Evolutionary conservation across 805 yeast genomes (phyloP).

Genomic region (Pichia deserticola): DNA sequence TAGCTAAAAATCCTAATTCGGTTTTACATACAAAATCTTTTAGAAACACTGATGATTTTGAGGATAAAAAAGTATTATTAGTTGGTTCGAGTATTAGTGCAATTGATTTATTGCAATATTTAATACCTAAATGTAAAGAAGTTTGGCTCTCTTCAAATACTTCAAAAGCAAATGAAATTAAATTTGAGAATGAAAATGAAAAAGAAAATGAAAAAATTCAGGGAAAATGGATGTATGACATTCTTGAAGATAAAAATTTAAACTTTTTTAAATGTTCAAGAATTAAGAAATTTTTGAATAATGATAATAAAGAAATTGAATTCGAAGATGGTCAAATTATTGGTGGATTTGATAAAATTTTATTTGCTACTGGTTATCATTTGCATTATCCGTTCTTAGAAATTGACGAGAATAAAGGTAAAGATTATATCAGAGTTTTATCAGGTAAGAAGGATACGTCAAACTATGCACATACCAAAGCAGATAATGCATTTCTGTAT

Average conservation of each 20-base stretch:
- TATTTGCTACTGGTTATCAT: slow-evolving; percentile 46
- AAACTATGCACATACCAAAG: slow-evolving; percentile 12
- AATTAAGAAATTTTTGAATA: slow-evolving; percentile 15
- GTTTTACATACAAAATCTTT: slow-evolving; percentile 24
- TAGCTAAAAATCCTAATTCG: slow-evolving; percentile 24
- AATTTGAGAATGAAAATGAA: no score
- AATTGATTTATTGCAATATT: slow-evolving; percentile 46
- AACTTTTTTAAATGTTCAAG: slow-evolving; percentile 27
- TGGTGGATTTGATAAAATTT: slow-evolving; percentile 30
- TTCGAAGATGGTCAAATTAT: slow-evolving; percentile 29
- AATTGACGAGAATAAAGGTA: slow-evolving; percentile 18
- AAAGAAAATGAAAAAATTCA: not conserved
- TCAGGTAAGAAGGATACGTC: slow-evolving; percentile 25
- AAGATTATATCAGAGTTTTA: slow-evolving; percentile 16
- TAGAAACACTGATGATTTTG: slow-evolving; percentile 22
- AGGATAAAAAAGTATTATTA: slow-evolving; percentile 24
- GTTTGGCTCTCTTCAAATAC: slow-evolving; percentile 9
- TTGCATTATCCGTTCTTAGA: slow-evolving; percentile 35
- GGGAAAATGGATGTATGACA: not conserved
- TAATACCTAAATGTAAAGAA: slow-evolving; percentile 19
- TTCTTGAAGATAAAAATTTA: slow-evolving; percentile 27
- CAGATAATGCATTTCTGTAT: slow-evolving; percentile 21
- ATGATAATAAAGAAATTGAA: slow-evolving; percentile 20
- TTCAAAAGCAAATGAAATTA: not conserved
- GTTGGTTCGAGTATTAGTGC: slow-evolving; percentile 53